Base-by-base conservation (phyloP, 768 basidiomycete species). In the Mycena galericulata region DNA sequence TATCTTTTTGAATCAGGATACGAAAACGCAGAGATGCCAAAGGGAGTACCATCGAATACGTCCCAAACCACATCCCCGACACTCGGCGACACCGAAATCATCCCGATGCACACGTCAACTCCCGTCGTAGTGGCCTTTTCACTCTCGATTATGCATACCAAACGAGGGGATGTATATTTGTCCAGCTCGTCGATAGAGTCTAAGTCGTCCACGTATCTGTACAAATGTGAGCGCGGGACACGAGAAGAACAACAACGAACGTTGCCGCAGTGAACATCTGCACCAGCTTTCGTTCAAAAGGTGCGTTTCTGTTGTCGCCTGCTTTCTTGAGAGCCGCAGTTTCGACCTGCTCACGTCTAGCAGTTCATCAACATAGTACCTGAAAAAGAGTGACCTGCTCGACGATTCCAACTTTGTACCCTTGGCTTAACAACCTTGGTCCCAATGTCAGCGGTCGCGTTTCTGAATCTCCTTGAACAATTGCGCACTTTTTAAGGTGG, bases 11-110 rank as follows among this genome's bases (percentile, higher is more conserved):
- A 6, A 50, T 49, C 15, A 18, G n/a, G 47, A 32, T 38, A 38
- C 17, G 38, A 53, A n/a, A 56, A 22, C 15, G 32, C 36, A 50
- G 43, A 34, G 34, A 59, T 36, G 43, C 26, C n/a, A 30, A 63
- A 26, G 55, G 38, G 56, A 74, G 58, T 73, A 91, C 94, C 96
- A 59, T 92, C 85, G 74, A 97, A 97, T 62, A 94, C 89, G 74
- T 99, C 97, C 89, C 95, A 99, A 3, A 95, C 81, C 3, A 99
- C 92, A 71, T 98, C 97, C 1, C 97, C 97, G 0, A 96, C 98
- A 51, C 90, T 90, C 1, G 96, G 94, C 63, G 90, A 89, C 18
- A 98, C 89, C 18, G 89, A 87, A 36, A 98, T 85, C 79, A 98
- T 83, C 10, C 91, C 91, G 43, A 98, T 85, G 1, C 73, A 79